These are phyloP conservation scores for Aureobasidium melanogenum DNA, from an alignment of 2,329 filamentous ascomycete species.

Conservation along the genomic window DNA sequence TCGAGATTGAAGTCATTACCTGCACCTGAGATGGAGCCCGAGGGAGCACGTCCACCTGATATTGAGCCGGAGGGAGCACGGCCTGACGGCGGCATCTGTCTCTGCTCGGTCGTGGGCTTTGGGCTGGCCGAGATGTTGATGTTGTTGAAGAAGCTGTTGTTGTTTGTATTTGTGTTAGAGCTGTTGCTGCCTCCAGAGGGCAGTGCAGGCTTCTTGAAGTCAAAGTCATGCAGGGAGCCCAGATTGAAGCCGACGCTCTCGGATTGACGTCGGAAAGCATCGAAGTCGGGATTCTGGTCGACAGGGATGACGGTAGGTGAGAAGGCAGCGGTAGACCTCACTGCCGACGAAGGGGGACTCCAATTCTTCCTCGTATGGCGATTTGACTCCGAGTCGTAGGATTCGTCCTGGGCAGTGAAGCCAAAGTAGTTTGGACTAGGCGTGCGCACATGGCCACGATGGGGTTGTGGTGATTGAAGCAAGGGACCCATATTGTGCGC, in stretches of 20 bases:
- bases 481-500: conserved; percentile 23
- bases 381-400: conserved; percentile 25
- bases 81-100: conserved; percentile 13
- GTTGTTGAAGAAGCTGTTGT: conserved; percentile 3
- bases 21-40: conserved; percentile 1
- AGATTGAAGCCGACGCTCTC: conserved; percentile 50
- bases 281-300: conserved; percentile 73
- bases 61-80: not conserved
- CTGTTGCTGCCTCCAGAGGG: conserved; percentile 17
- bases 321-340: conserved; percentile 59
- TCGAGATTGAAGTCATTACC: conserved; percentile 16
- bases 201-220: conserved; percentile 19
- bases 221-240: conserved; percentile 32
- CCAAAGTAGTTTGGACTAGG: conserved; percentile 83
- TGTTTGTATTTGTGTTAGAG: not conserved
- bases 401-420: conserved; percentile 51
- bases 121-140: not conserved
- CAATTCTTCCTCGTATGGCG: conserved; percentile 61
- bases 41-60: not conserved
- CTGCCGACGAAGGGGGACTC: conserved; percentile 62
- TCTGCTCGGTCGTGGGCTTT: not conserved
- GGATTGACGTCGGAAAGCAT: conserved; percentile 66
- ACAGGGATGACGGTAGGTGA: conserved; percentile 62
- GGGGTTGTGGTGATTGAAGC: conserved; percentile 18
- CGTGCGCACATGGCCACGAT: conserved; percentile 21